A percentile compares a stretch with the other conserved stretches of the same genome.
These are phyloP conservation scores for Candolleomyces aberdarensis DNA, from an alignment of 768 basidiomycete species.

Conservation along the genomic window DNA sequence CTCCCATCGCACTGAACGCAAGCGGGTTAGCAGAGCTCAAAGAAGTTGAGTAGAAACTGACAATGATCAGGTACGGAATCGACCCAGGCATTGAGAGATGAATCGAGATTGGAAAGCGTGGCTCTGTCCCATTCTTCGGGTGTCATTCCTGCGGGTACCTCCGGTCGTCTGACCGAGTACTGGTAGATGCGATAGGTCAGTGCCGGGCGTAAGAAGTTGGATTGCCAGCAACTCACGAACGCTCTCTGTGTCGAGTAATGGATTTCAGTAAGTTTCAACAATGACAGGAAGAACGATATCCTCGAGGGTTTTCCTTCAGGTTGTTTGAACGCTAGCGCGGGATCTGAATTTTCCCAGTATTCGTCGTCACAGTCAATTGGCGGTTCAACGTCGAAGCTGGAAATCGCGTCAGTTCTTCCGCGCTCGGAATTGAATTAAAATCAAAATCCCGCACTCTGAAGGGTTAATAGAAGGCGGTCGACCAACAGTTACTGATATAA, in stretches of 20 bases:
- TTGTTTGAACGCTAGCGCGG: slow-evolving; percentile 46
- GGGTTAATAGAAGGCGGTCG: slow-evolving; percentile 57
- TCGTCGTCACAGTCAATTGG: slow-evolving; percentile 68
- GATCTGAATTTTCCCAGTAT: slow-evolving; percentile 51
- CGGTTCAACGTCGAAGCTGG: slow-evolving; percentile 59
- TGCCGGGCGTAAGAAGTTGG: not conserved
- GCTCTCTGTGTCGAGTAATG: slow-evolving; percentile 48
- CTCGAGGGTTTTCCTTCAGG: slow-evolving; percentile 46
- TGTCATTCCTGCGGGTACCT: slow-evolving; percentile 32
- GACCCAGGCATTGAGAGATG: slow-evolving; percentile 60
- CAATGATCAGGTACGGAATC: slow-evolving; percentile 49
- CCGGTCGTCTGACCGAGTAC: slow-evolving; percentile 58
- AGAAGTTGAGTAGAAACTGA: slow-evolving; percentile 15
- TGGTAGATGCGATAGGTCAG: slow-evolving; percentile 14
- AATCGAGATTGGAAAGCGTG: slow-evolving; percentile 59
- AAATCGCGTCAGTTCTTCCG: too few relatives aligned
- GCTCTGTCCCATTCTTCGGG: slow-evolving; percentile 47
- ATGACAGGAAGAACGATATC: slow-evolving; percentile 42
- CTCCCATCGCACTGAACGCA: too few relatives aligned
- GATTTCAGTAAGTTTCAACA: slow-evolving; percentile 49
- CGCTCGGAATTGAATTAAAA: not conserved
- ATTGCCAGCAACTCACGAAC: slow-evolving; percentile 36
- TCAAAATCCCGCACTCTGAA: slow-evolving; percentile 43
- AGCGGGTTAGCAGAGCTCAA: not conserved
- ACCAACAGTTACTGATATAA: slow-evolving; percentile 40